A percentile compares a stretch with the other conserved stretches of the same genome.
These are phyloP conservation scores for Aspergillus fumigatiaffinis DNA, from an alignment of 2,329 filamentous ascomycete species.

Conservation along the genomic window DNA sequence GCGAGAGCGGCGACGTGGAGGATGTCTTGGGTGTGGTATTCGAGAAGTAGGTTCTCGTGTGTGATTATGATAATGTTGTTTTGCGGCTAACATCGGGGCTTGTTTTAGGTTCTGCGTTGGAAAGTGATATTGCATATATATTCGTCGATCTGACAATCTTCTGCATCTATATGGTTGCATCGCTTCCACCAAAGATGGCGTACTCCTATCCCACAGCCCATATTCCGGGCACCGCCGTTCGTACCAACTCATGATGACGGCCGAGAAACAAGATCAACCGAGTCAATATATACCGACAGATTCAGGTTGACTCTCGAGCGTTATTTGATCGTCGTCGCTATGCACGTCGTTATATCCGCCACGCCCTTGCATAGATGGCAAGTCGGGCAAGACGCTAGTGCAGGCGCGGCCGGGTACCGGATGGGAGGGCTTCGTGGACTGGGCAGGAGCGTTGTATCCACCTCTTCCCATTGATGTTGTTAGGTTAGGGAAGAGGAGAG, in stretches of 20 bases:
- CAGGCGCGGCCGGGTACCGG: constrained; percentile 1
- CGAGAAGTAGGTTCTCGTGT: constrained; percentile 69
- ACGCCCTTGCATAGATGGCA: constrained; percentile 20
- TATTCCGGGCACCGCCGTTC: not conserved
- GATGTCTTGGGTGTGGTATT: constrained; percentile 96
- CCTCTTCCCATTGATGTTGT: constrained; percentile 34
- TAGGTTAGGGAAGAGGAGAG: constrained; percentile 4
- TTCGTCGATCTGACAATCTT: not conserved
- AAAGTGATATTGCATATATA: constrained; percentile 9
- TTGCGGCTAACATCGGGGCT: constrained; percentile 10
- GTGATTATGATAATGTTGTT: constrained; percentile 3
- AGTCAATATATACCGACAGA: not conserved
- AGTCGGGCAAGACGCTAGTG: not conserved
- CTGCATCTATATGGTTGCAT: not conserved
- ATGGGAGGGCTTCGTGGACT: not conserved
- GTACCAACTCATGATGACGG: not conserved
- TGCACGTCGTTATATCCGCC: constrained; percentile 32
- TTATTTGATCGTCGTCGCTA: constrained; percentile 8
- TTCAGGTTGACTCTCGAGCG: not conserved
- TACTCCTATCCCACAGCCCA: not conserved
- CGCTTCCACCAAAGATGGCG: not conserved
- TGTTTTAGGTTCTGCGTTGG: constrained; percentile 51
- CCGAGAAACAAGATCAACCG: not conserved
- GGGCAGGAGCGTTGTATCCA: constrained; percentile 29
- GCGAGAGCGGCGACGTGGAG: constrained; percentile 84